Base-by-base conservation (phyloP, 306 rosid species). In the Cyclanthera cordifolia region DNA sequence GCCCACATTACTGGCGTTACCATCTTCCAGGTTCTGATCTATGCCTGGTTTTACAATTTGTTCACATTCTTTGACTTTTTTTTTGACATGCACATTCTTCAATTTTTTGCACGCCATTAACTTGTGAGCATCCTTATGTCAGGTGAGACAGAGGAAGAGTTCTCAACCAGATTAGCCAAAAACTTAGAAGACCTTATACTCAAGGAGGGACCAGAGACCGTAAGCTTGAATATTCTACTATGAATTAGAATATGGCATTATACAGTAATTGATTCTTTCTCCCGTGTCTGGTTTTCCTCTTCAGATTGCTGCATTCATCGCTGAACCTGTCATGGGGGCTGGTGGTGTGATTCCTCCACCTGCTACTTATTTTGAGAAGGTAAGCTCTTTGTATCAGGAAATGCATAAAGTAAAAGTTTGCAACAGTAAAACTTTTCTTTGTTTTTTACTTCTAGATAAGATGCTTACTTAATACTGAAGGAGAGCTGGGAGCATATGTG, bases 151-250 rank as follows among this genome's bases (percentile, higher is more conserved):
- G 99, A 94, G 79, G 97, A 90, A 76, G 96, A 90, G 51, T 94
- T 88, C 77, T 76, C 99, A 41, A 88, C 96, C 76, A 88, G 99
- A 82, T 75, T 94, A 76, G 97, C 97, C 70, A 83, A 83, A 27
- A 94, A 85, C 69, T 80, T 94, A 75, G 99, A 94, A 80, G 76
- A 86, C 74, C 87, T 94, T 67, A 90, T 94, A 72, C 77, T 86
- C 50, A 88, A 88, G 83, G 99, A 94, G 84, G 99, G 99, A 71
- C 97, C 99, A n/a, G 99, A 90, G 21, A 90, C 97, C 0, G 99
- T 94, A 83, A 72, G 60, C 63, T 55, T 67, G 61, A 67, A 32
- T 56, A 50, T 27, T 12, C 32, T 48, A 21, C 46, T 70, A 23
- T 39, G 25, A 77, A 58, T 74, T 39, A 28, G 20, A 53, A 68